Conservation (phyloP, 73 alveolate genomes). For the Breviolum minutum region DNA sequence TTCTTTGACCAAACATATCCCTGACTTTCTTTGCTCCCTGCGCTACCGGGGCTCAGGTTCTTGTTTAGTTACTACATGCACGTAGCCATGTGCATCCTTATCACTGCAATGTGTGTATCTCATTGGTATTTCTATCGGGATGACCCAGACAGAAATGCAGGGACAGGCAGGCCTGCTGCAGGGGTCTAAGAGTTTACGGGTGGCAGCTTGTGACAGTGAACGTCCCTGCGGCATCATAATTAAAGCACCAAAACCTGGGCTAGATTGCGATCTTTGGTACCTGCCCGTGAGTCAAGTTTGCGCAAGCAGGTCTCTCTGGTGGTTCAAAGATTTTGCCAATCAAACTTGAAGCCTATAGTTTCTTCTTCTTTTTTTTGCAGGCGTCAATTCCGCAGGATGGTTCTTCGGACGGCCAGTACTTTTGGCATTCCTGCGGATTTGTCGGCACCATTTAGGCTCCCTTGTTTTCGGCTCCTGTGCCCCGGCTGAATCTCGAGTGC, state of each 20-base stretch:
- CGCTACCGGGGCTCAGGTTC: background rate
- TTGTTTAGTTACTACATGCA: slow-evolving; percentile 71
- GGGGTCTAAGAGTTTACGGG: background rate
- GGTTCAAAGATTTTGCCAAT: background rate
- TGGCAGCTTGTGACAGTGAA: too few species aligned
- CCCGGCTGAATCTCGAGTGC: background rate
- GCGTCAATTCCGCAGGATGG: slow-evolving; percentile 64
- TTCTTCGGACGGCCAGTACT: slow-evolving; percentile 79
- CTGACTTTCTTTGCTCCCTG: background rate
- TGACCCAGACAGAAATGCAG: slow-evolving; percentile 52
- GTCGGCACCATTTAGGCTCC: slow-evolving; percentile 74
- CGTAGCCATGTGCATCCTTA: slow-evolving; percentile 36
- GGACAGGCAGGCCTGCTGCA: slow-evolving; percentile 54
- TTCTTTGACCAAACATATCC: background rate
- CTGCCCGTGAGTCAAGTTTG: background rate
- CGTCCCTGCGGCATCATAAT: too few species aligned
- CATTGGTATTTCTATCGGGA: slow-evolving; percentile 88
- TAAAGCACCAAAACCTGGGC: too few species aligned
- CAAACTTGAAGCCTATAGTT: background rate
- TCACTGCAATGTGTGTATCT: slow-evolving; percentile 74
- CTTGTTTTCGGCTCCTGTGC: slow-evolving; percentile 64
- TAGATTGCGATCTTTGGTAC: too few species aligned
- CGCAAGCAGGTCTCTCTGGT: background rate
- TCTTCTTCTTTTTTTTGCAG: background rate
- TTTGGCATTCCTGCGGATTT: slow-evolving; percentile 49